Evolutionary conservation across 176 grass and related monocot genomes (phyloP).

Genomic region (Microstegium vimineum): DNA sequence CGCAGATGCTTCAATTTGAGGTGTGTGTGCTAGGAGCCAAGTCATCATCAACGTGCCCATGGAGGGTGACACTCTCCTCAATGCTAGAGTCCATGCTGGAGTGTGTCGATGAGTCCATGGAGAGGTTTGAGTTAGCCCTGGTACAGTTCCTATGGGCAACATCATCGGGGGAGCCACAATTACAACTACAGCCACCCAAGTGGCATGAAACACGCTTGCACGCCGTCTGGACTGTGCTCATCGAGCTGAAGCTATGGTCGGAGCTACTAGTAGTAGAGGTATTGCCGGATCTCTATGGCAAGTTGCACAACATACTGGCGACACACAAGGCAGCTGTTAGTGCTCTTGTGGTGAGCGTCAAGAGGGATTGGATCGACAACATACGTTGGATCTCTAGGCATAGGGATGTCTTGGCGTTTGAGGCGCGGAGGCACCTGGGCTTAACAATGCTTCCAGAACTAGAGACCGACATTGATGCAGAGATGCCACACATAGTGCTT

Average conservation of each 20-base stretch:
- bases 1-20: neutral
- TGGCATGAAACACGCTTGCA: neutral
- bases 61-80: neutral
- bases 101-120: neutral
- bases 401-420: constrained; percentile 40
- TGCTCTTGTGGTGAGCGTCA: constrained; percentile 31
- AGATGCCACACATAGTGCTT: constrained; percentile 32
- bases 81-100: neutral
- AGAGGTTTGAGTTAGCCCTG: neutral
- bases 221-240: neutral
- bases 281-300: neutral
- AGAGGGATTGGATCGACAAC: neutral
- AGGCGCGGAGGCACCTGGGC: constrained; percentile 50
- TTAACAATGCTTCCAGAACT: constrained; percentile 42
- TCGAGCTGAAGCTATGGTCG: constrained; percentile 44
- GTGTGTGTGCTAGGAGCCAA: too few species aligned
- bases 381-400: constrained; percentile 50
- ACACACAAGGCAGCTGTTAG: neutral
- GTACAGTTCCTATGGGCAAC: neutral
- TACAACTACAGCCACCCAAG: neutral
- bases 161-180: neutral
- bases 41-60: neutral
- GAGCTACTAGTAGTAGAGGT: neutral
- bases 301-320: constrained; percentile 18
- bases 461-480: too few species aligned